Percentiles rank a stretch among this genome's conserved stretches.
These are phyloP conservation scores for Chaetomium tenue DNA, from an alignment of 495 filamentous ascomycete genomes.

Conservation along the genomic window DNA sequence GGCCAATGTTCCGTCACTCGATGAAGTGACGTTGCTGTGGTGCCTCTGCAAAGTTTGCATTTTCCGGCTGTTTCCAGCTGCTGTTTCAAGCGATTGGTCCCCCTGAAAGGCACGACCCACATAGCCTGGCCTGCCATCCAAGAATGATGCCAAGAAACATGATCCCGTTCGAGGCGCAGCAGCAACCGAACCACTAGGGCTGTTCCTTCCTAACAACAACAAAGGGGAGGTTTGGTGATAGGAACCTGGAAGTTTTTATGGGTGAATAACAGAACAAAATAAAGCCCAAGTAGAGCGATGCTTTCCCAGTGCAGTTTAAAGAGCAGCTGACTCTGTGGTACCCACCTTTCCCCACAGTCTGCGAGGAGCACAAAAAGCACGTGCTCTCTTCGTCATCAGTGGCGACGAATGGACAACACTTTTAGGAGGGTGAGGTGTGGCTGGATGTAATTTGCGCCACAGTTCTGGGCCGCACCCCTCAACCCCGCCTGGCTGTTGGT, in stretches of 20 bases:
- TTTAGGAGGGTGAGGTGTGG: neutral
- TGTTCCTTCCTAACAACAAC: neutral
- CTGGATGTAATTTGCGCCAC: neutral
- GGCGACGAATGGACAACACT: neutral
- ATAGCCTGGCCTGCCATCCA: neutral
- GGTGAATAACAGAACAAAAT: neutral
- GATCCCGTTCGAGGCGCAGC: slow-evolving; percentile 9
- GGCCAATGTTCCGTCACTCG: slow-evolving; percentile 51
- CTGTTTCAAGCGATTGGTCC: slow-evolving; percentile 34
- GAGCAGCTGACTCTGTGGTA: too few relatives aligned
- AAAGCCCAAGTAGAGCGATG: too few relatives aligned
- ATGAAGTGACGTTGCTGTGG: slow-evolving; percentile 65
- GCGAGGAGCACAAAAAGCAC: too few relatives aligned
- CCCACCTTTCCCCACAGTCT: too few relatives aligned
- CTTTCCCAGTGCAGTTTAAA: too few relatives aligned
- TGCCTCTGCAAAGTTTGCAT: slow-evolving; percentile 48
- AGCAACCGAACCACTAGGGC: neutral
- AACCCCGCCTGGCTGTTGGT: slow-evolving; percentile 4
- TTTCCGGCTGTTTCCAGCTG: slow-evolving; percentile 34
- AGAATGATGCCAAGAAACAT: neutral
- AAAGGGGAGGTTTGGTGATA: neutral
- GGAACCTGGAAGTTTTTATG: neutral
- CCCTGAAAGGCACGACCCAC: slow-evolving; percentile 24
- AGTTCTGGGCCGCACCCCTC: neutral
- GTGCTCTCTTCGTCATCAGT: too few relatives aligned